These are phyloP conservation scores for Mucor lusitanicus DNA, from an alignment of 371 early-diverging fungal genomes.

Conservation along the genomic window DNA sequence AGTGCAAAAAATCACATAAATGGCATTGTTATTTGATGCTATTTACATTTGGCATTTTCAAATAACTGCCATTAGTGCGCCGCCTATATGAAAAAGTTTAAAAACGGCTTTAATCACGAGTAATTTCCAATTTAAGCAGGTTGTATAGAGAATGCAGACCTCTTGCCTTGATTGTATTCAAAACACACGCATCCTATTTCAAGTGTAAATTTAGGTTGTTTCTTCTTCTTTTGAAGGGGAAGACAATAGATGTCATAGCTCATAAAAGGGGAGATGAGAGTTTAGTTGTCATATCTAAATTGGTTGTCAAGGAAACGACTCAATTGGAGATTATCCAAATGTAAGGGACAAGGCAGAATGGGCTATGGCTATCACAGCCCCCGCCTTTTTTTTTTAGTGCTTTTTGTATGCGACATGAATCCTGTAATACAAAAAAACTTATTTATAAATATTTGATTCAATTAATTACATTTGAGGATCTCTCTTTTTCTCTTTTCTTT, in stretches of 20 bases:
- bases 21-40: not conserved
- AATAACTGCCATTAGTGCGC: not conserved
- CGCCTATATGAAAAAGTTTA: not conserved
- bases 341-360: conserved; percentile 1
- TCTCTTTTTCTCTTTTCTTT: not conserved
- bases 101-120: not conserved
- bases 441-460: conserved; percentile 6
- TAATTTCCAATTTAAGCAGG: not conserved
- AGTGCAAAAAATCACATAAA: not conserved
- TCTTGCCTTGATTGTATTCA: not conserved
- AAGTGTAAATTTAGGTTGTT: not conserved
- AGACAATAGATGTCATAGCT: not conserved
- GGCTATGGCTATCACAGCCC: not conserved
- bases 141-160: not conserved
- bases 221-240: not conserved
- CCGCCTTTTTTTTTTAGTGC: conserved; percentile 5
- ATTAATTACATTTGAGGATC: not conserved
- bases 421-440: not conserved
- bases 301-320: not conserved
- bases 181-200: not conserved
- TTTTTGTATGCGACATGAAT: not conserved
- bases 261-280: not conserved
- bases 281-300: not conserved
- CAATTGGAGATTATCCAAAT: not conserved
- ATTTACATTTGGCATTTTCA: not conserved